Base-by-base conservation (phyloP, 2,329 filamentous ascomycete species). In the Fusarium stilboides region DNA sequence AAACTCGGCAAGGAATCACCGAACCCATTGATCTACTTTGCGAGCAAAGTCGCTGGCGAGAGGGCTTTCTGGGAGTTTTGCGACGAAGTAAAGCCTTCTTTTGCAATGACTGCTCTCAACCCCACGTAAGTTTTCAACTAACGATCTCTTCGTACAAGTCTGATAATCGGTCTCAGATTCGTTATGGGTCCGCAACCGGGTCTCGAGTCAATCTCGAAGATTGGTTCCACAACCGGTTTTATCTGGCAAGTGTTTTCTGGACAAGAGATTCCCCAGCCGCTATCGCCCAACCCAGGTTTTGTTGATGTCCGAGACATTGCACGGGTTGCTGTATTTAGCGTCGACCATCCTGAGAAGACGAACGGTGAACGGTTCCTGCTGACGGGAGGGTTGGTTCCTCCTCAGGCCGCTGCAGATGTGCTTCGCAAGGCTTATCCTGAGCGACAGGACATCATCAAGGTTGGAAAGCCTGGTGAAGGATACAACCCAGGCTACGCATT, bases 21-120 rank as follows among this genome's bases (percentile, higher is more conserved):
- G 5, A 42, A 70, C 6, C 22, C 44, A 2, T 31, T 74, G 28
- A 74, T 74, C 22, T 74, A 74, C 14, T 20, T 54, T 19, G 72
- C 70, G 8, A 74, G 72, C 37, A 74, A 74, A 33, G 63, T 65
- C 2, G 66, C 71, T 31, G 24, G 63, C 2, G 72, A 74, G 17
- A 71, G 66, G 33, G 69, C 72, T 4, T 72, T 74, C 40, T 74
- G 72, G 72, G 56, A 68, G 17, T 74, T 74, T 26, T 58, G 72
- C 8, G 54, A 62, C 12, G 69, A 71, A 33, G 67, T 61, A 24
- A 65, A 64, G 20, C 72, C 72, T 0, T 36, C 55, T 4, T 74
- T 74, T 34, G 45, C 69, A 7, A 69, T 73, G 59, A 72, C 66
- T 7, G 72, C 72, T 12, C 53, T 73, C 5, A 74, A 74, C n/a